Evolutionary conservation across 2,329 filamentous ascomycete genomes (phyloP).

Genomic region (Aspergillaceae sp.): DNA sequence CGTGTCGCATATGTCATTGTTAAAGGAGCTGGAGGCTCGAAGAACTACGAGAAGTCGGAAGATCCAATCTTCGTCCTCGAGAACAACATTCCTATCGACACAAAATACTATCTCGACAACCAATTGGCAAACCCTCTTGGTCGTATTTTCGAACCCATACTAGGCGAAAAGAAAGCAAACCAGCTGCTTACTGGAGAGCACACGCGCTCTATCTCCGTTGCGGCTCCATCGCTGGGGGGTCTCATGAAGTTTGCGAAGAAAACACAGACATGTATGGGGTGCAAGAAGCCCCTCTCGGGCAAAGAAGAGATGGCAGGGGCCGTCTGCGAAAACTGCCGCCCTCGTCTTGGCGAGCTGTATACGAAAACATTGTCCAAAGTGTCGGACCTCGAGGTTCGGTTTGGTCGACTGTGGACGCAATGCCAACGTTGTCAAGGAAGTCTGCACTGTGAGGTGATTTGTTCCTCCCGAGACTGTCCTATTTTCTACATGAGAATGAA

Average conservation of each 20-base stretch:
- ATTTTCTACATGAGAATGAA: constrained; percentile 99
- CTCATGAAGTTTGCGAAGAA: constrained; percentile 99
- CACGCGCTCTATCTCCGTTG: constrained; percentile 87
- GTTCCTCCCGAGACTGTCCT: constrained; percentile 88
- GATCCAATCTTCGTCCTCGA: constrained; percentile 96
- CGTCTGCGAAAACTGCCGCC: constrained; percentile 77
- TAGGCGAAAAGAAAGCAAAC: constrained; percentile 84
- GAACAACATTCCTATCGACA: constrained; percentile 96
- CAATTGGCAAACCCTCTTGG: constrained; percentile 90
- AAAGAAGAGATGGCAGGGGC: constrained; percentile 75
- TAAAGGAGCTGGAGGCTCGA: constrained; percentile 78
- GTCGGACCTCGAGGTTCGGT: constrained; percentile 85
- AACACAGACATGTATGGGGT: constrained; percentile 96
- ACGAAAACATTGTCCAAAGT: constrained; percentile 81
- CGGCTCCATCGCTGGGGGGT: constrained; percentile 81
- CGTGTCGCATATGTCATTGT: constrained; percentile 98
- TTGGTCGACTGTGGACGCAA: constrained; percentile 92
- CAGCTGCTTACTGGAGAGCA: constrained; percentile 85
- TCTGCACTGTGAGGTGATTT: constrained; percentile 97
- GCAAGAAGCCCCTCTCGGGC: constrained; percentile 85
- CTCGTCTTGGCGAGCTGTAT: constrained; percentile 84
- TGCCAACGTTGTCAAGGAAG: constrained; percentile 96
- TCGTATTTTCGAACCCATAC: constrained; percentile 94
- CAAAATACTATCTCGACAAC: constrained; percentile 97
- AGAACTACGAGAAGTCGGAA: constrained; percentile 95